These are phyloP conservation scores for Chrysopogon serrulatus DNA, from an alignment of 176 grass and related monocot species.

Conservation along the genomic window DNA sequence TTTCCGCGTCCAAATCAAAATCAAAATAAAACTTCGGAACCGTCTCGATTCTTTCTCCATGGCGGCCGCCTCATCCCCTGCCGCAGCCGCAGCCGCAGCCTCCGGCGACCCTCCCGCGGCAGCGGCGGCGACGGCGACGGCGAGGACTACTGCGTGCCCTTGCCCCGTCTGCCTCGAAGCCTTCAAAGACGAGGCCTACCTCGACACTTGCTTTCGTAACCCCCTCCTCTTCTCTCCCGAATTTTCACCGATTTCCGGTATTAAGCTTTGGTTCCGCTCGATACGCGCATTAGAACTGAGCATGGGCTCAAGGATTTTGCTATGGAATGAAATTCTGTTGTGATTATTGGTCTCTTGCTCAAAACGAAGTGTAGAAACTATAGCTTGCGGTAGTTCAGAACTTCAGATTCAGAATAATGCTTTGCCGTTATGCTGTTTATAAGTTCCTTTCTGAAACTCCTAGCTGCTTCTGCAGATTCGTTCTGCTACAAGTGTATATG, in stretches of 20 bases:
- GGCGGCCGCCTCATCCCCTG: conserved; percentile 21
- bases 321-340: neutral
- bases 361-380: neutral
- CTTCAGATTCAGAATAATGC: neutral
- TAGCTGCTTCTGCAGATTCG: conserved; percentile 41
- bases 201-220: conserved; percentile 64
- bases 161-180: conserved; percentile 62
- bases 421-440: neutral
- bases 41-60: neutral
- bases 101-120: neutral
- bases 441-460: neutral
- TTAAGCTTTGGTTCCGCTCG: neutral
- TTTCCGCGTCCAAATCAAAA: neutral
- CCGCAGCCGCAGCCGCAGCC: neutral
- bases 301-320: neutral
- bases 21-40: neutral
- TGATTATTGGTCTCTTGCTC: neutral
- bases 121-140: neutral
- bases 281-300: neutral
- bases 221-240: neutral
- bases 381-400: neutral
- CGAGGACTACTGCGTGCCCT: neutral
- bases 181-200: conserved; percentile 58
- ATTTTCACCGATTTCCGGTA: neutral
- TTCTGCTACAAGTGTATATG: conserved; percentile 63